Evolutionary conservation across 2,329 filamentous ascomycete genomes (phyloP), one percentile per base, ranked within the genome.

Genomic region (Pezicula neosporulosa): DNA sequence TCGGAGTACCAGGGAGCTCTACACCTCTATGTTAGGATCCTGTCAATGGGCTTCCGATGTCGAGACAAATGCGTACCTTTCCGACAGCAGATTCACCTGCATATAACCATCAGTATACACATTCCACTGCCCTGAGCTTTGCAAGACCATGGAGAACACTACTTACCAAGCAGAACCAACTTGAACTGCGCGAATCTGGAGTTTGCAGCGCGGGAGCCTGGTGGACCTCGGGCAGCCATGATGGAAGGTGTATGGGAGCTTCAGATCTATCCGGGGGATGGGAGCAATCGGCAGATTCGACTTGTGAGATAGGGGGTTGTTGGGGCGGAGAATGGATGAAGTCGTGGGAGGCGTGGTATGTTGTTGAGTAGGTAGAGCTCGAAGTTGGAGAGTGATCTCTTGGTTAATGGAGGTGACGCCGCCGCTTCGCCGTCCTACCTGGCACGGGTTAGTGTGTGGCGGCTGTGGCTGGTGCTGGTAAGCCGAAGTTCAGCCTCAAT

Each of bases 131-230:
- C 18, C 3, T 50, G 4, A 9, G 24, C 16, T 33, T 38, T 21
- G 37, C n/a, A 18, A 21, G 42, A 16, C 28, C 36, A 16, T 46
- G 49, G 52, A 51, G 47, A 47, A 48, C 38, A 49, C 18, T 52
- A 68, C 87, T 62, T 82, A 97, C 94, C 94, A 60, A 99, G 81
- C 68, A 99, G 80, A 60, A 99, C 94, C 65, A 99, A 83, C 81
- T 99, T 99, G 78, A 99, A 99, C 81, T 99, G 94, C 66, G 94
- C 93, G 74, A 99, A 97, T 67, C 93, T 86, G 73, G 89, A 83
- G 85, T 86, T 83, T 80, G 78, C 74, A 68, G 79, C 81, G 65
- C 81, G 80, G 63, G 78, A 74, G 65, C 78, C 80, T 61, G 79
- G 76, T 64, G 73, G 85, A 76, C 85, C 84, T 84, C 91, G 85